Percentiles rank a stretch among this genome's conserved stretches.
Evolutionary conservation across 2,329 filamentous ascomycete species (phyloP).

Genomic region (Ascocoryne sarcoides): DNA sequence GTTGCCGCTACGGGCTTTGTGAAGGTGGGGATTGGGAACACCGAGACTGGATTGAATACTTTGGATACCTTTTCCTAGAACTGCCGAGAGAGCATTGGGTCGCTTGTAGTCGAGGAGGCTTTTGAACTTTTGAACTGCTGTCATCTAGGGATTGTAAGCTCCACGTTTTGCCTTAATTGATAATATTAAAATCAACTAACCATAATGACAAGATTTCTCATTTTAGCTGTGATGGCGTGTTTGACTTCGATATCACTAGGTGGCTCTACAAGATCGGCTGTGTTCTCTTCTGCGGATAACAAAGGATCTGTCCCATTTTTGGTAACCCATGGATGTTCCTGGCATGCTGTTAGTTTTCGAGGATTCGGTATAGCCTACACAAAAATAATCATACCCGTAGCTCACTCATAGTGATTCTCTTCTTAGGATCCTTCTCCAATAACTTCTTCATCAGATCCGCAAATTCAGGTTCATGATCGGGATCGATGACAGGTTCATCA

Average conservation of each 20-base stretch:
- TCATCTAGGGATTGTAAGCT: too few species aligned
- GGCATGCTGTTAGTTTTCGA: slow-evolving; percentile 7
- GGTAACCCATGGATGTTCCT: slow-evolving; percentile 94
- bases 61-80: slow-evolving; percentile 48
- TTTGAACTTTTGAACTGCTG: slow-evolving; percentile 87
- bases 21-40: slow-evolving; percentile 24
- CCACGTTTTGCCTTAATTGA: too few species aligned
- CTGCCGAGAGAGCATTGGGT: slow-evolving; percentile 44
- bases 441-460: slow-evolving; percentile 64
- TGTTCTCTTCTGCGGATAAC: slow-evolving; percentile 78
- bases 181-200: slow-evolving; percentile 36
- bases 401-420: slow-evolving; percentile 74
- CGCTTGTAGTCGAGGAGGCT: slow-evolving; percentile 52
- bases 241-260: slow-evolving; percentile 89
- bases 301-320: slow-evolving; percentile 68
- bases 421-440: slow-evolving; percentile 76
- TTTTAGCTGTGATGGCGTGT: slow-evolving; percentile 81
- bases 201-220: slow-evolving; percentile 78
- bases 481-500: slow-evolving; percentile 54
- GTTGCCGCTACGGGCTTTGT: slow-evolving; percentile 41
- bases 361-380: neutral
- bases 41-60: slow-evolving; percentile 29
- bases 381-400: slow-evolving; percentile 52
- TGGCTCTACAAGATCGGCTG: slow-evolving; percentile 65
- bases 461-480: slow-evolving; percentile 58